phyloP scores from a whole-genome alignment of 352 stramenopile species.

The Phytopythium chamaehyphon region DNA sequence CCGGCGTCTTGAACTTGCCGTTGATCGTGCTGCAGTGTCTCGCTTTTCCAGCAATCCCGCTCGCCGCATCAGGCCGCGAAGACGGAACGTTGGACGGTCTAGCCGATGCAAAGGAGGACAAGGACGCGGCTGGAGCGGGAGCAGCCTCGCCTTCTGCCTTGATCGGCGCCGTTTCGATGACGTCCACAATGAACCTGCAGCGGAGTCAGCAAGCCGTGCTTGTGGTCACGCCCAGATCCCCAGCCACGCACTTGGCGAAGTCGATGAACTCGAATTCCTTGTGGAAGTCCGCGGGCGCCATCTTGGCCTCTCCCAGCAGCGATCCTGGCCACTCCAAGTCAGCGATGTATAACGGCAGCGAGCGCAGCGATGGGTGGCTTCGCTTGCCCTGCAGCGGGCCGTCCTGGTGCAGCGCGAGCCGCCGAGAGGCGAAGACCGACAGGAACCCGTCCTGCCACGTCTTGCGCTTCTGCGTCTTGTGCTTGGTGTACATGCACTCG shows the following conservation, averaged over 20 bases:
- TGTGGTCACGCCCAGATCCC: background rate
- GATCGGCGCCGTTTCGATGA: slow-evolving; percentile 60
- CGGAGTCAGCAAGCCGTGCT: background rate
- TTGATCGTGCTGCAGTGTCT: slow-evolving; percentile 6
- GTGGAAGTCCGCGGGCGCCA: slow-evolving; percentile 49
- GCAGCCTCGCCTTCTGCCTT: slow-evolving; percentile 1
- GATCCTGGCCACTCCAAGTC: slow-evolving; percentile 26
- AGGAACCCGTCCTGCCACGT: slow-evolving; percentile 79
- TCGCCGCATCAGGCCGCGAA: background rate
- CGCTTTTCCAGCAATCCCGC: background rate
- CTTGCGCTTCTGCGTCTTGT: slow-evolving; percentile 87
- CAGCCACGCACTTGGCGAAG: slow-evolving; percentile 40
- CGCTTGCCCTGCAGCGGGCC: slow-evolving; percentile 24
- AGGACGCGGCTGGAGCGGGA: background rate
- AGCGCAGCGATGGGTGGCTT: background rate
- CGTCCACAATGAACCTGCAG: slow-evolving; percentile 63
- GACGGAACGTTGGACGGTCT: background rate
- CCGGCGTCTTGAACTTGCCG: slow-evolving; percentile 30
- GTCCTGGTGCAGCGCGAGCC: slow-evolving; percentile 61
- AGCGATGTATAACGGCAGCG: background rate
- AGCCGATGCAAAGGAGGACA: background rate
- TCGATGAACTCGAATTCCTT: slow-evolving; percentile 61
- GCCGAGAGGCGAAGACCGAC: slow-evolving; percentile 39
- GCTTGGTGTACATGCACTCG: slow-evolving; percentile 86
- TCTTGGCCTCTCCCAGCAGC: slow-evolving; percentile 53